Conservation (phyloP, 106 monocot genomes). For the Vanilla planifolia region DNA sequence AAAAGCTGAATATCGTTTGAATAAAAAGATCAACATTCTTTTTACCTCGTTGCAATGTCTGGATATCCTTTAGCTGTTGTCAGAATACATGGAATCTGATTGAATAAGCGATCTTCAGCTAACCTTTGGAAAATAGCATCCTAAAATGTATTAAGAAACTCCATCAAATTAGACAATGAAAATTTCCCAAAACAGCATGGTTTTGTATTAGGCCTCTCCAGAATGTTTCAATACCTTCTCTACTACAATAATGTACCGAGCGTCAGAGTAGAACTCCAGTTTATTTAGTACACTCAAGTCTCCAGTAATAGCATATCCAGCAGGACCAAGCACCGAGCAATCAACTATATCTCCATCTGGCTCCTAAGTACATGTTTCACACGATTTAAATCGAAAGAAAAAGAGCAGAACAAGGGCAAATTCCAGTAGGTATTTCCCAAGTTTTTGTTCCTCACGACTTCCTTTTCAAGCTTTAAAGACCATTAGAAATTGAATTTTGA, state of each 20-base stretch:
- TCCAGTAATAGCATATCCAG: slow-evolving; percentile 83
- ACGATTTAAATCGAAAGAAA: neutral
- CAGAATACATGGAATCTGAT: slow-evolving; percentile 76
- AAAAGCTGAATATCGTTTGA: too few relatives aligned
- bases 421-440: too few relatives aligned
- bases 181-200: neutral
- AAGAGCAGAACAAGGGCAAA: too few relatives aligned
- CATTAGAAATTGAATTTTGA: neutral
- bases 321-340: slow-evolving; percentile 65
- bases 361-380: slow-evolving; percentile 23
- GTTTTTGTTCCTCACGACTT: neutral
- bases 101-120: slow-evolving; percentile 77
- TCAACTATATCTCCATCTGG: slow-evolving; percentile 53
- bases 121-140: slow-evolving; percentile 97
- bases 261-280: slow-evolving; percentile 66
- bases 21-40: neutral
- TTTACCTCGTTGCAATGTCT: slow-evolving; percentile 88
- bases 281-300: slow-evolving; percentile 60
- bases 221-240: slow-evolving; percentile 64
- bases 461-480: neutral
- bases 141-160: slow-evolving; percentile 25
- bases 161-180: slow-evolving; percentile 5
- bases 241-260: slow-evolving; percentile 81
- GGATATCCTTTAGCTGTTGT: slow-evolving; percentile 97
- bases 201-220: neutral